A percentile compares a stretch with the other conserved stretches of the same genome.
Conservation (phyloP, 441 rosid genomes). For the Mallotus japonicus region DNA sequence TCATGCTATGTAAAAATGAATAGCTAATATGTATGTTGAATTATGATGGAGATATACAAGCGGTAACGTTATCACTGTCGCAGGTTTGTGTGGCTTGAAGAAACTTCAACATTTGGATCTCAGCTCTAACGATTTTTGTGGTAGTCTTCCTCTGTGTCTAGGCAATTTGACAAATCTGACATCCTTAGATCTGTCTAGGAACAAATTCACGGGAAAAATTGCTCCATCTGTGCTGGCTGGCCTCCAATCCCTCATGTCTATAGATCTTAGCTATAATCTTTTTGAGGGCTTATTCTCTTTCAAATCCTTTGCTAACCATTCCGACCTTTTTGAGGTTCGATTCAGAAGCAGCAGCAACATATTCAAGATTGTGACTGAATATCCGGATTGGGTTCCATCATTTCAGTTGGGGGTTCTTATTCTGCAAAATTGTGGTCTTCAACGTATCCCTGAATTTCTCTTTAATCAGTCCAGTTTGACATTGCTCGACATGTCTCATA, state of each 20-base stretch:
- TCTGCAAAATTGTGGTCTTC: neutral
- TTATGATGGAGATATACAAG: no score
- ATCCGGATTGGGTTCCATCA: neutral
- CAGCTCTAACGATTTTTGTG: neutral
- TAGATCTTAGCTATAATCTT: neutral
- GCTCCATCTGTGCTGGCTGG: neutral
- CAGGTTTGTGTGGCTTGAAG: neutral
- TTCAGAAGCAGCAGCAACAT: neutral
- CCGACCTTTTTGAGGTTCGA: neutral
- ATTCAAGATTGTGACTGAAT: neutral
- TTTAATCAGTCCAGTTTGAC: neutral
- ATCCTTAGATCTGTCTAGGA: neutral
- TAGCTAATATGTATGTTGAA: no score
- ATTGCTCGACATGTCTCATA: neutral
- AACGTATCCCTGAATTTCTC: neutral
- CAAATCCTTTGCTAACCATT: neutral
- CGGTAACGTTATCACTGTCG: no score
- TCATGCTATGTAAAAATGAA: no score
- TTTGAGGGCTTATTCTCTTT: constrained; percentile 4
- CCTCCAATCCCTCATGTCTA: neutral
- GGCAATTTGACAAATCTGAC: neutral
- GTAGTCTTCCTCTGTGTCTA: neutral
- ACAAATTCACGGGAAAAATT: neutral
- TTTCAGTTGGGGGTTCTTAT: neutral
- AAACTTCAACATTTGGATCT: neutral